Percentiles rank a stretch among this genome's conserved stretches.
These are phyloP conservation scores for Fimicolochytrium jonesii DNA, from an alignment of 192 early-diverging fungal genomes.

Conservation along the genomic window DNA sequence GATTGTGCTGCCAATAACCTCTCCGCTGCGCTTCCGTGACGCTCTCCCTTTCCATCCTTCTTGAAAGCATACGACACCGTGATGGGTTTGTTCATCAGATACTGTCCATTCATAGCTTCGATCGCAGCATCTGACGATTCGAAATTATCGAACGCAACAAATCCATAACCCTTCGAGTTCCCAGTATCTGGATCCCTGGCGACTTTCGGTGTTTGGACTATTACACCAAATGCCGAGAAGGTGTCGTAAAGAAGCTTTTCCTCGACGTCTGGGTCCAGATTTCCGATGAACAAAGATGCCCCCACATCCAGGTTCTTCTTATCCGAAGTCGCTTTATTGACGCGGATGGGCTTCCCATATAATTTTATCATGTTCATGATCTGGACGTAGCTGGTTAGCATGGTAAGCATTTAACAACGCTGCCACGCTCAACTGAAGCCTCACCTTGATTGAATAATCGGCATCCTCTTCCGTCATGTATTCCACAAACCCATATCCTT, in stretches of 20 bases:
- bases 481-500: slow-evolving; percentile 96
- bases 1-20: slow-evolving; percentile 88
- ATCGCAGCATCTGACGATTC: slow-evolving; percentile 95
- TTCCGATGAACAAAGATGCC: slow-evolving; percentile 94
- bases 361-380: slow-evolving; percentile 97
- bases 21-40: slow-evolving; percentile 94
- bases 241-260: slow-evolving; percentile 92
- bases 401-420: too few relatives aligned
- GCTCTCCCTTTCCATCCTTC: slow-evolving; percentile 96
- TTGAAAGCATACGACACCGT: slow-evolving; percentile 91
- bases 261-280: slow-evolving; percentile 86
- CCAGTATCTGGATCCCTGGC: slow-evolving; percentile 81
- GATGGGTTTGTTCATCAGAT: slow-evolving; percentile 89
- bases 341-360: slow-evolving; percentile 89
- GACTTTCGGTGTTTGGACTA: slow-evolving; percentile 82
- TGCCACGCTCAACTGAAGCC: not conserved
- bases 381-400: too few relatives aligned
- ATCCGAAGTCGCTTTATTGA: slow-evolving; percentile 91
- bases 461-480: slow-evolving; percentile 92
- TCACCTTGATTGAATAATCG: slow-evolving; percentile 84
- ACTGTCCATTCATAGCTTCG: slow-evolving; percentile 97
- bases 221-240: slow-evolving; percentile 89
- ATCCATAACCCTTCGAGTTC: slow-evolving; percentile 89
- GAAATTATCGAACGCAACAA: slow-evolving; percentile 89
- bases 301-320: slow-evolving; percentile 87